Conservation (phyloP, 129 eudicot species). For the Pittosporum tobira region DNA sequence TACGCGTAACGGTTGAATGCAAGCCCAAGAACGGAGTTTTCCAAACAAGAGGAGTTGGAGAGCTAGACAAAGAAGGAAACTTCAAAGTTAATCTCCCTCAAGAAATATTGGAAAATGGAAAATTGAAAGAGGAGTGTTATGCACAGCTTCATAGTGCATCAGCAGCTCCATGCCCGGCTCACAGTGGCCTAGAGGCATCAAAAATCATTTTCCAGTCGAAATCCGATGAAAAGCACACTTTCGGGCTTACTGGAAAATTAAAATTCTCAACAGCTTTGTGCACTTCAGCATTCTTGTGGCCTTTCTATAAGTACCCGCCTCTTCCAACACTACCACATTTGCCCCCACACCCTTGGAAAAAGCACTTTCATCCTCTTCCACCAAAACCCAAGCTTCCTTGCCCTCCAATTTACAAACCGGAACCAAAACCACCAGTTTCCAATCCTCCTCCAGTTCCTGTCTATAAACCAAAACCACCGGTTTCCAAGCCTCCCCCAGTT, state of each 20-base stretch:
- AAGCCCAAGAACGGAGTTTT: slow-evolving; percentile 41
- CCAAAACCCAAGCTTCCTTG: background rate
- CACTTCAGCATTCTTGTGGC: slow-evolving; percentile 74
- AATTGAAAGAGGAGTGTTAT: slow-evolving; percentile 58
- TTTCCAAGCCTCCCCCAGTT: slow-evolving; percentile 3
- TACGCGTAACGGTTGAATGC: slow-evolving; percentile 66
- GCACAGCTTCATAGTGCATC: slow-evolving; percentile 52
- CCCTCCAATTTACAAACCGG: slow-evolving; percentile 10
- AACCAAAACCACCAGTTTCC: slow-evolving; percentile 15
- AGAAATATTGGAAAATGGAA: slow-evolving; percentile 49
- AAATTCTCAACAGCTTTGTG: slow-evolving; percentile 62
- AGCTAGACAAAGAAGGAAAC: slow-evolving; percentile 55
- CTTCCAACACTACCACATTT: slow-evolving; percentile 30
- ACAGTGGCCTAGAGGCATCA: slow-evolving; percentile 44
- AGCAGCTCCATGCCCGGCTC: slow-evolving; percentile 52
- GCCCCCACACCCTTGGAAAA: slow-evolving; percentile 13
- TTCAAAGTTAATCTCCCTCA: slow-evolving; percentile 58
- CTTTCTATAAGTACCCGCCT: slow-evolving; percentile 52
- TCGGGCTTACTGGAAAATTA: slow-evolving; percentile 48
- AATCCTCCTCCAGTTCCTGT: slow-evolving; percentile 6
- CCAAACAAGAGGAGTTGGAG: slow-evolving; percentile 51
- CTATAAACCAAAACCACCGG: slow-evolving; percentile 8
- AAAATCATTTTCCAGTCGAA: slow-evolving; percentile 32
- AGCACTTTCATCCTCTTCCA: slow-evolving; percentile 16
- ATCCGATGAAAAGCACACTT: slow-evolving; percentile 37